Conservation (phyloP, 2,329 filamentous ascomycete species). For the Celoporthe dispersa region DNA sequence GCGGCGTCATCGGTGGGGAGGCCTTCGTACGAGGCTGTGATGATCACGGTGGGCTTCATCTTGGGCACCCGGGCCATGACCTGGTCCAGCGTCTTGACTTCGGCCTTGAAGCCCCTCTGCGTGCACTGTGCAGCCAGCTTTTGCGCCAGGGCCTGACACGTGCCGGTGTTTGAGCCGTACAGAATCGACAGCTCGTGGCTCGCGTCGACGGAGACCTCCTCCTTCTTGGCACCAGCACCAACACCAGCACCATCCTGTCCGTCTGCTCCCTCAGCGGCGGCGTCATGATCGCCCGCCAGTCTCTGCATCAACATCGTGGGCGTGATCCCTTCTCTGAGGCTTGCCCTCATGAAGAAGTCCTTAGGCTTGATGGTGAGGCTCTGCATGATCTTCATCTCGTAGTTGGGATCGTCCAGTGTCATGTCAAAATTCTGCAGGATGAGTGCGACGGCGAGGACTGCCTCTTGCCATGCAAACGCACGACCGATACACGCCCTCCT, state of each 20-base stretch:
- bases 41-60: conserved; percentile 65
- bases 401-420: conserved; percentile 62
- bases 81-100: conserved; percentile 61
- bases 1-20: conserved; percentile 74
- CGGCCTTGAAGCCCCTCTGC: conserved; percentile 62
- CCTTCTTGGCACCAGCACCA: not conserved
- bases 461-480: conserved; percentile 59
- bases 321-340: conserved; percentile 51
- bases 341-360: conserved; percentile 62
- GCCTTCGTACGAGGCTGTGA: conserved; percentile 76
- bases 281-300: not conserved
- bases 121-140: conserved; percentile 63
- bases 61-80: conserved; percentile 64
- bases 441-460: conserved; percentile 52
- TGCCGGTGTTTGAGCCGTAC: conserved; percentile 77
- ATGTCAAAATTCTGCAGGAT: conserved; percentile 73
- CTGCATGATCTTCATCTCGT: conserved; percentile 57
- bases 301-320: not conserved
- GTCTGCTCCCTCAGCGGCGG: not conserved
- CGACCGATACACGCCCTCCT: conserved; percentile 53
- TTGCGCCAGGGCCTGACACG: conserved; percentile 72
- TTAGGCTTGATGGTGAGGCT: conserved; percentile 65
- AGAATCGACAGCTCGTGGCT: conserved; percentile 59
- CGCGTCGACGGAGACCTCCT: not conserved
- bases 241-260: not conserved